Percentiles rank a stretch among this genome's conserved stretches.
These are phyloP conservation scores for Suillus cothurnatus DNA, from an alignment of 768 basidiomycete species.

Conservation along the genomic window DNA sequence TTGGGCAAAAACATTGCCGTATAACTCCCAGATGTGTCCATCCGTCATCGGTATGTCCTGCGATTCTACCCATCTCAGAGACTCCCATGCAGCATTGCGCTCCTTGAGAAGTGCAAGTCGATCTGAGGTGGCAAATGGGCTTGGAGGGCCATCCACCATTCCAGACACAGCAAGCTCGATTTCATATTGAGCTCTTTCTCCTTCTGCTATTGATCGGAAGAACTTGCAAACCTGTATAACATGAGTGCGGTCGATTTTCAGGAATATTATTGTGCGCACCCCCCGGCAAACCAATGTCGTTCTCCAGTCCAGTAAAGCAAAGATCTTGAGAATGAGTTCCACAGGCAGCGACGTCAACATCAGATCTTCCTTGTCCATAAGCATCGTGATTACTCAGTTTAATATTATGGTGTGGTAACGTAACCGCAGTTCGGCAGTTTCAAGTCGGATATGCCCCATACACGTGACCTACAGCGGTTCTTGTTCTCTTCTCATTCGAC, in stretches of 20 bases:
- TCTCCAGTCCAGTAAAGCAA: slow-evolving; percentile 22
- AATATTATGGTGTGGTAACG: background rate
- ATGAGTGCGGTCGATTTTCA: background rate
- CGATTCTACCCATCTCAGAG: slow-evolving; percentile 38
- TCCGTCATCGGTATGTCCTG: slow-evolving; percentile 40
- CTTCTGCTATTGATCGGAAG: slow-evolving; percentile 29
- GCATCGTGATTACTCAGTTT: background rate
- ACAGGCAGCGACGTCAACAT: slow-evolving; percentile 22
- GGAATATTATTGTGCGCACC: slow-evolving; percentile 16
- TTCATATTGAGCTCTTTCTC: slow-evolving; percentile 39
- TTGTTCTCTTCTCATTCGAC: slow-evolving; percentile 7
- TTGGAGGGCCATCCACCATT: slow-evolving; percentile 40
- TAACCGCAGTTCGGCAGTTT: background rate
- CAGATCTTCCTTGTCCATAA: background rate
- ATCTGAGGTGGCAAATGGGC: slow-evolving; percentile 29
- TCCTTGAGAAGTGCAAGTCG: slow-evolving; percentile 42
- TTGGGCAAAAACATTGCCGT: slow-evolving; percentile 58
- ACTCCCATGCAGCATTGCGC: slow-evolving; percentile 42
- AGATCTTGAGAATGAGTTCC: slow-evolving; percentile 27
- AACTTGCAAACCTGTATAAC: slow-evolving; percentile 35
- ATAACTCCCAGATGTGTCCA: slow-evolving; percentile 59
- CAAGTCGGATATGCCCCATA: background rate
- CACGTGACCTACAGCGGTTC: slow-evolving; percentile 24
- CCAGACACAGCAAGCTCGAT: slow-evolving; percentile 50
- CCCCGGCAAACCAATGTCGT: slow-evolving; percentile 31